Percentiles rank a stretch among this genome's conserved stretches.
phyloP scores from a whole-genome alignment of 257 asterid species.

The Solanum microdontum region DNA sequence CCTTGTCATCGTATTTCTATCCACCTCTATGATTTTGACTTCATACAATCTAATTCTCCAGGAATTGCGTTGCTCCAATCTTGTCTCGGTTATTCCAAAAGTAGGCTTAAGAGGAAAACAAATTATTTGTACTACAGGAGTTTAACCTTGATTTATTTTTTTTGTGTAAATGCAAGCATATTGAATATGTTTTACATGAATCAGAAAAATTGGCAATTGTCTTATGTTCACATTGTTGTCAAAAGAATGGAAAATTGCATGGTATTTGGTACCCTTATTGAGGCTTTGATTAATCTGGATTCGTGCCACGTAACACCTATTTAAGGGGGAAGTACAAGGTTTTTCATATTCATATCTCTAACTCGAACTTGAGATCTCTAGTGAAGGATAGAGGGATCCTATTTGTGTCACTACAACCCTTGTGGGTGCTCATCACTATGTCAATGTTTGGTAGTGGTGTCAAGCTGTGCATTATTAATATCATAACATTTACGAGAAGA shows the following conservation, averaged over 20 bases:
- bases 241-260: too few species aligned
- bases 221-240: too few species aligned
- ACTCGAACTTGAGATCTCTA: background rate
- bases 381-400: background rate
- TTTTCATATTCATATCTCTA: background rate
- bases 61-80: background rate
- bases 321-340: background rate
- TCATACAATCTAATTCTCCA: conserved; percentile 17
- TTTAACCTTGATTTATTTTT: background rate
- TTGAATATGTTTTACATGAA: background rate
- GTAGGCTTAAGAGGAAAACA: background rate
- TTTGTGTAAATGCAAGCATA: background rate
- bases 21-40: conserved; percentile 55
- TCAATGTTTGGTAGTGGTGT: background rate
- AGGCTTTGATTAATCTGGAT: background rate
- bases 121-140: background rate
- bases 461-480: background rate
- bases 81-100: background rate
- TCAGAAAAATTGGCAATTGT: background rate
- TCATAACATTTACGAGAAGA: background rate
- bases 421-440: background rate
- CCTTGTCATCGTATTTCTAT: conserved; percentile 76
- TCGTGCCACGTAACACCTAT: background rate
- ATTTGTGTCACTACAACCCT: background rate
- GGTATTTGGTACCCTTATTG: background rate